Percentiles rank a stretch among this genome's conserved stretches.
These are phyloP conservation scores for Diaporthe ampelina DNA, from an alignment of 2,329 filamentous ascomycete species.

Conservation along the genomic window DNA sequence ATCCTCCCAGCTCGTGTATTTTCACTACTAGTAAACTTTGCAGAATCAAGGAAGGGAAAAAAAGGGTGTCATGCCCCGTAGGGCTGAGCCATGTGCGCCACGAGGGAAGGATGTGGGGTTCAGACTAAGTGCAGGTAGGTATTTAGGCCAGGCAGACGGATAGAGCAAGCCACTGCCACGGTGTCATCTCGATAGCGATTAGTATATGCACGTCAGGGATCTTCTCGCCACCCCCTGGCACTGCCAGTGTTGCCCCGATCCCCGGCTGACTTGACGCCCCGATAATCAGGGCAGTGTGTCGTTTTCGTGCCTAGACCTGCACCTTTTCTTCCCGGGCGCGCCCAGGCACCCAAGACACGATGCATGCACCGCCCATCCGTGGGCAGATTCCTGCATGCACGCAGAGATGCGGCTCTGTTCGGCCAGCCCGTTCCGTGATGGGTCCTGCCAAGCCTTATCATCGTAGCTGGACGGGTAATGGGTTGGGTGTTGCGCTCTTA, in stretches of 20 bases:
- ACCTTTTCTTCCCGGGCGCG: background rate
- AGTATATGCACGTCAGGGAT: background rate
- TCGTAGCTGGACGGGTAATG: background rate
- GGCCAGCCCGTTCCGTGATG: background rate
- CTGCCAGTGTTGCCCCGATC: background rate
- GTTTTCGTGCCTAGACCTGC: background rate
- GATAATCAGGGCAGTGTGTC: background rate
- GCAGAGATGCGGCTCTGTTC: constrained; percentile 20
- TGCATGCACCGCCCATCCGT: background rate
- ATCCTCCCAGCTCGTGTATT: background rate
- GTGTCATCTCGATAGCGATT: background rate
- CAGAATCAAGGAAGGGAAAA: background rate
- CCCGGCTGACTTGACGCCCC: background rate
- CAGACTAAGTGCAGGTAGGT: background rate
- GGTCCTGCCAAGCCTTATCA: background rate
- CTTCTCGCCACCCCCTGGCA: background rate
- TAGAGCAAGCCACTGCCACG: too few species aligned
- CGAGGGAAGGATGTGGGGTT: constrained; percentile 25
- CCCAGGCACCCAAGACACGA: constrained; percentile 14
- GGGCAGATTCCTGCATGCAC: background rate
- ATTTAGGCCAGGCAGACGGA: too few species aligned
- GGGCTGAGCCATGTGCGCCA: constrained; percentile 26
- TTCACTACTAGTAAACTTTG: background rate
- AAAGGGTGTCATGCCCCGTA: background rate
- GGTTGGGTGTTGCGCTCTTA: too few species aligned